Base-by-base conservation (phyloP, 768 basidiomycete species). In the Sporobolomyces pararoseus region DNA sequence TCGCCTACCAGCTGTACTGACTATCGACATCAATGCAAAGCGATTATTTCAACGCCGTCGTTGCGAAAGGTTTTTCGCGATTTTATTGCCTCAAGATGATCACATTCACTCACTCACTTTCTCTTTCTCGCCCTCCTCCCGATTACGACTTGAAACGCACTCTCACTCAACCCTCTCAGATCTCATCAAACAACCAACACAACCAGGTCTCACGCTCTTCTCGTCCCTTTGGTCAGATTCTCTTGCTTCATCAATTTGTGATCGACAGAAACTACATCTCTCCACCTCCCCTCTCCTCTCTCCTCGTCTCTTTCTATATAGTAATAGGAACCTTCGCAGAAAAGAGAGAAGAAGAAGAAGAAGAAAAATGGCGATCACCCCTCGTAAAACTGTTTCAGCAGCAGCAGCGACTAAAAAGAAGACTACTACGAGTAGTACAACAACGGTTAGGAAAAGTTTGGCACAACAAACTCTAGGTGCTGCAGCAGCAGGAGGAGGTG, bases 381-480 rank as follows among this genome's bases (percentile, higher is more conserved):
- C 55, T 4, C 55, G 55, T 21, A 58, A 58, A 25, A 25, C 23
- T 6, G 39, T 58, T n/a, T n/a, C 39, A n/a, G 29, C 58, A 23
- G 39, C 25, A 4, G 31, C 19, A 25, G 9, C 58, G n/a, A n/a
- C n/a, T n/a, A n/a, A n/a, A 7, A 59, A 29, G 14, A 59, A 44
- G 27, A 46, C 42, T 5, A 59, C 42, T 17, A 59, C 58, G 9
- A 42, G 44, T 27, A 39, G 46, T 27, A 59, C 44, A 31, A n/a
- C n/a, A n/a, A n/a, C 58, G 9, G 58, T 59, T 27, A 39, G 46
- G 42, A 59, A 59, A 31, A n/a, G 42, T 9, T 32, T 59, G 14
- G 39, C 58, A 6, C 57, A 58, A 58, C 57, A 58, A 58, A 39
- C 57, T 39, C 39, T 58, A 46, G 42, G 42, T 4, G 55, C 17